Evolutionary conservation across 106 monocot species (phyloP), one percentile per base, ranked within the genome.

Genomic region (Dactylorhiza incarnata): DNA sequence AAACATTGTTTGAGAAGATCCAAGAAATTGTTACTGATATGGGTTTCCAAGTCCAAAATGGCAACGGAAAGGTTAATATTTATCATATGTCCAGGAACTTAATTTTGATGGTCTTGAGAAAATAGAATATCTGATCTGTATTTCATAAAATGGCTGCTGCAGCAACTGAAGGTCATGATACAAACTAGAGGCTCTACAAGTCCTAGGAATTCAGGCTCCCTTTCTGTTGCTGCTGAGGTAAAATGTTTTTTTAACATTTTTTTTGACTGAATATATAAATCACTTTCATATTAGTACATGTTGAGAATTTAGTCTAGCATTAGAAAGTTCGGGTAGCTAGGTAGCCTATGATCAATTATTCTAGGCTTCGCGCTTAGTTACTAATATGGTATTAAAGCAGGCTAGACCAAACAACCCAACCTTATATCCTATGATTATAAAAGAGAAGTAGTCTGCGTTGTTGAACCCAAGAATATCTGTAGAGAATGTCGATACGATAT

Each of bases 141-240:
- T 66, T 26, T 9, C 66, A 4, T 37, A 37, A 37, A 25, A 4
- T 37, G 13, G 14, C 24, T 11, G 24, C 37, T 37, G 37, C 37
- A 37, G 49, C 89, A 94, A 94, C 72, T 92, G 50, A 94, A 88
- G 78, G 78, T 99, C 9, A 87, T 90, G 83, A 86, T 81, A 51
- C 78, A 82, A 23, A 71, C 66, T 72, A 86, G 78, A 48, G 75
- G 75, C 59, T 85, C 84, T 22, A 77, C 66, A 48, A 83, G 52
- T 73, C 45, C 76, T n/a, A 89, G 48, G 47, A 89, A 78, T 56
- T 45, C 73, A 25, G 78, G 81, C 6, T 83, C 87, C 58, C 79
- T 94, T 49, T 84, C 81, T 22, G 86, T 88, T 72, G 84, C 86
- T 76, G 88, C 91, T 22, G 85, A 99, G 92, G 99, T 89, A 81